Base-by-base conservation (phyloP, 2,329 filamentous ascomycete genomes). In the Grosmannia serpens region DNA sequence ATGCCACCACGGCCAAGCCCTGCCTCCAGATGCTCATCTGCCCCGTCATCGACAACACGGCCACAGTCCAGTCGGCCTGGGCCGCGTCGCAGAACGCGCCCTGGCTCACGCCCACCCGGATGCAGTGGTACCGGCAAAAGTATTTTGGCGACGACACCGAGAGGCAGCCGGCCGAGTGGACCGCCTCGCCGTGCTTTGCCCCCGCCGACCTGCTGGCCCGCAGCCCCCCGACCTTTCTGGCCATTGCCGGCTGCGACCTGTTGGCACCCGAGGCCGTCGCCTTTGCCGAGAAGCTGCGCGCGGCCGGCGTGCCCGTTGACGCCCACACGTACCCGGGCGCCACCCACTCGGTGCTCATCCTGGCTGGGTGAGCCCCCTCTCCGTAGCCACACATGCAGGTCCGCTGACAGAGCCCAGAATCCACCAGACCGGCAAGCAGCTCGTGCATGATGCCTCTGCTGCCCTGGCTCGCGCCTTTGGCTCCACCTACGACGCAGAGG, bases 111-210 rank as follows among this genome's bases (percentile, higher is more conserved):
- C 69, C 70, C 3, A 38, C 41, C 20, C 83, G 83, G 67, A 84
- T 84, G 81, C 65, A 80, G 54, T 84, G 81, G 81, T 84, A 81
- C 64, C 72, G 81, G n/a, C 65, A 74, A 22, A 77, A 81, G 65
- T 84, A 83, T 67, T 72, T 84, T 2, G 79, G 80, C 0, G 69
- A 77, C 49, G 58, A 70, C 27, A 65, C 64, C 2, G 73, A 76
- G 57, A 76, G 78, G 73, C 63, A 65, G 2, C 70, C 80, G 38
- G 75, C 77, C 0, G 79, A 83, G 26, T 62, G 61, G 61, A n/a
- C 52, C 4, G 61, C 61, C 11, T 63, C 61, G 55, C 61, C 61
- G 29, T 54, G 57, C 38, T 51, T 47, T 17, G 61, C 61, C 65
- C 78, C 81, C 0, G 82, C 77, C 53, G 78, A 79, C 2, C 65